Conservation (phyloP, 805 yeast genomes). For the Zygoascus tannicola region DNA sequence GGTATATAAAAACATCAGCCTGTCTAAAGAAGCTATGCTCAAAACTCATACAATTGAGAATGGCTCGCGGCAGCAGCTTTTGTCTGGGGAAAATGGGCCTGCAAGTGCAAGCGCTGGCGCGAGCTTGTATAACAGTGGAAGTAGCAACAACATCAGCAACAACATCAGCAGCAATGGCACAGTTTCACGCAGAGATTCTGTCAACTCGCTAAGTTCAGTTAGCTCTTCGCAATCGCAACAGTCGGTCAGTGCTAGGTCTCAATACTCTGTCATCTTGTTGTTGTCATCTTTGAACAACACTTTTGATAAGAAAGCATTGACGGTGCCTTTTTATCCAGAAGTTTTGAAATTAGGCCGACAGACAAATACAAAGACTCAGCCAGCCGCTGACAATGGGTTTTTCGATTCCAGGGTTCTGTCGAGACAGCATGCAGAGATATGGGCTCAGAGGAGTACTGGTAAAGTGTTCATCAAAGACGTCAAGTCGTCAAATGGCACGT, state of each 20-base stretch:
- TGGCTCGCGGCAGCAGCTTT: neutral
- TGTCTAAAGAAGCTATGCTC: neutral
- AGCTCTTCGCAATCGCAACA: slow-evolving; percentile 1
- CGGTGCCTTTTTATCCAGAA: slow-evolving; percentile 75
- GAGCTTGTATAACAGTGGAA: neutral
- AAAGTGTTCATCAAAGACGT: slow-evolving; percentile 72
- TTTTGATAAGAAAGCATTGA: slow-evolving; percentile 67
- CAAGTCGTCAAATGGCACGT: slow-evolving; percentile 92
- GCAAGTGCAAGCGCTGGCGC: no score
- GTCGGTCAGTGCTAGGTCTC: slow-evolving; percentile 21
- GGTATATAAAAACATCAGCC: no score
- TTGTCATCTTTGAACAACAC: slow-evolving; percentile 72
- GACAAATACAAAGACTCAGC: slow-evolving; percentile 42
- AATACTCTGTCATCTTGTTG: slow-evolving; percentile 43
- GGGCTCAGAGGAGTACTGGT: slow-evolving; percentile 55
- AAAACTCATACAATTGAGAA: neutral
- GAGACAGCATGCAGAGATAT: slow-evolving; percentile 88
- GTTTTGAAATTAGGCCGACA: slow-evolving; percentile 86
- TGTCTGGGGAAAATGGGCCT: neutral
- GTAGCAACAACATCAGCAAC: neutral
- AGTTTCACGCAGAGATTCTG: neutral
- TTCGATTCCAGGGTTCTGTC: slow-evolving; percentile 91
- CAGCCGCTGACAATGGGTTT: slow-evolving; percentile 70
- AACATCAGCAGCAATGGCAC: neutral
- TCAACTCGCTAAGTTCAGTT: slow-evolving; percentile 2